Base-by-base conservation (phyloP, 371 early-diverging fungal genomes). In the Coemansia sp. region DNA sequence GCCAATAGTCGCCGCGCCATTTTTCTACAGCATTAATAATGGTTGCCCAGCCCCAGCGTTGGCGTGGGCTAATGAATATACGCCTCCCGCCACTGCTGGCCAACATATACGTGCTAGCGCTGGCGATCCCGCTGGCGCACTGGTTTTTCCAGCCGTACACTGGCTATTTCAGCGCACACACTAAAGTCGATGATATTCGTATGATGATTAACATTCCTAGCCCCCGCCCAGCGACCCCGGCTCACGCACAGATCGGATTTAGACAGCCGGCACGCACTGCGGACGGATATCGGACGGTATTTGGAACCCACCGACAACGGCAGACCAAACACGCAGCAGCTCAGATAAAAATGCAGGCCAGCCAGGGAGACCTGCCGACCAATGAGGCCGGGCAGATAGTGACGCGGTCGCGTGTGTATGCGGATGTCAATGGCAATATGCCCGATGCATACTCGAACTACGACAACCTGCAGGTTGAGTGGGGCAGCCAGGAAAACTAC, bases 361-460 rank as follows among this genome's bases (percentile, higher is more conserved):
- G 48, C 42, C 60, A 65, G 50, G 69, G 60, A 37, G 63, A 62
- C 16, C 47, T 42, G 62, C 64, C 58, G 5, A 62, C 68, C 51
- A 72, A 63, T 60, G 69, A 78, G 30, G 53, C 70, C 5, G 77
- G 69, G 39, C 68, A 67, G 63, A 51, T 75, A 26, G 72, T 70
- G 42, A 75, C 75, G 55, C 64, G 89, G 72, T 89, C 94, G 60
- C 86, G 92, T 70, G 89, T 88, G 60, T 97, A 99, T 82, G 90
- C 95, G 28, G 90, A 94, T 82, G 96, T 89, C 30, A 96, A 96
- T 82, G 71, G 83, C 70, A 87, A 89, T 37, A 87, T 88, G 86
- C 92, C 94, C 2, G 81, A 84, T 62, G 87, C 88, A 25, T 97
- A 99, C 84, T 99, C 96, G 96, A 96, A 98, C 86, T 97, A 97